Evolutionary conservation across 1,284 basidiomycete genomes (phyloP), one percentile per base, ranked within the genome.

Genomic region (Cutaneotrichosporon sp.): DNA sequence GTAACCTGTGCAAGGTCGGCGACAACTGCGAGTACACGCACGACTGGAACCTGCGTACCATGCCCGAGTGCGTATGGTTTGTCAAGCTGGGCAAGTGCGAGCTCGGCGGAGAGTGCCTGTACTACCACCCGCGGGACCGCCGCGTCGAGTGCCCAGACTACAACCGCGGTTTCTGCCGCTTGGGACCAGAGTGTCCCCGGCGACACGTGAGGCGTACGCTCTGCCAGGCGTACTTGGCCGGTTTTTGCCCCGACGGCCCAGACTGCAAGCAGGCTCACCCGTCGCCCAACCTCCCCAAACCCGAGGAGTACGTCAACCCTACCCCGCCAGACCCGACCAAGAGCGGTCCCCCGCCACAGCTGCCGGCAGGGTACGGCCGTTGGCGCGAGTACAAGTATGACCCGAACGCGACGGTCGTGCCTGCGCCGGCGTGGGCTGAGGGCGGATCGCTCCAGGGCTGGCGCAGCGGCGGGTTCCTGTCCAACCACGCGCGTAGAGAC

Each of bases 31-130:
- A 98, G 77, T 98, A 98, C 76, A 81, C 98, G 70, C 96, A 99
- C 77, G 96, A 98, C 77, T 98, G 97, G 78, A 97, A 98, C 72
- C 81, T 98, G 55, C 80, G 94, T 61, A 87, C 90, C 54, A 98
- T 98, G 90, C 96, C 96, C n/a, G 90, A 97, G 73, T 98, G 96
- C 72, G 90, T 93, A 83, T 97, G 93, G 90, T 98, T 86, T 73
- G 90, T 90, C 55, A 96, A 96, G 74, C 94, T 92, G 69, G 96
- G 96, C 4, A 98, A 94, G 76, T 98, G 96, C 77, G 91, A 91
- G 52, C 88, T 91, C 45, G 96, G 94, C 48, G 96, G 97, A 66
- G 96, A 98, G 76, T 99, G 96, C 73, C 80, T 99, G 62, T 98
- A 98, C 73, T 87, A 90, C 21, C 96, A 99, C 76, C 90, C 93